These are phyloP conservation scores for Helotiales sp. DNA, from an alignment of 2,329 filamentous ascomycete genomes.

Conservation along the genomic window DNA sequence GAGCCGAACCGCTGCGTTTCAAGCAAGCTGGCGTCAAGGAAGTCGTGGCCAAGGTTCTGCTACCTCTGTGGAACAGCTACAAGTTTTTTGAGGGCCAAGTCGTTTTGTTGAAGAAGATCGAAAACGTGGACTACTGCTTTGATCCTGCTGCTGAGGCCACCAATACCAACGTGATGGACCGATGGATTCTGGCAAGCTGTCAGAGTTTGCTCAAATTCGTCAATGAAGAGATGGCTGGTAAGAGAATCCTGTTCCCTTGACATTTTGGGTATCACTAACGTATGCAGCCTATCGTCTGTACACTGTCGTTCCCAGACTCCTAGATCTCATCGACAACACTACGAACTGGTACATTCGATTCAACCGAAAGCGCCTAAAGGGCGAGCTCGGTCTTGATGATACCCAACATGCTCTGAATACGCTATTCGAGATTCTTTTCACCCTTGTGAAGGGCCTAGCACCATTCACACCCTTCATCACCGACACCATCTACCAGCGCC, in stretches of 20 bases:
- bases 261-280: constrained; percentile 5
- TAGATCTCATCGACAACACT: constrained; percentile 85
- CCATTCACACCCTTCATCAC: constrained; percentile 96
- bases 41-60: constrained; percentile 85
- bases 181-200: constrained; percentile 90
- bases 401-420: constrained; percentile 91
- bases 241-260: constrained; percentile 35
- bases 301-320: constrained; percentile 84
- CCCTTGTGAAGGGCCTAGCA: constrained; percentile 81
- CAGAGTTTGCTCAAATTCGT: constrained; percentile 91
- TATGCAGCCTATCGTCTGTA: constrained; percentile 70
- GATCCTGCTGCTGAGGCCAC: constrained; percentile 72
- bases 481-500: constrained; percentile 86
- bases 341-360: constrained; percentile 99
- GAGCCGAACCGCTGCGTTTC: constrained; percentile 86
- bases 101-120: constrained; percentile 80
- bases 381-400: constrained; percentile 81
- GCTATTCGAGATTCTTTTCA: constrained; percentile 90
- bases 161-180: constrained; percentile 92
- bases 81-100: constrained; percentile 95
- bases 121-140: constrained; percentile 74
- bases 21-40: constrained; percentile 93
- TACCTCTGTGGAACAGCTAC: constrained; percentile 95
- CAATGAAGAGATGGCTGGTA: constrained; percentile 84
- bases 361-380: constrained; percentile 88